Evolutionary conservation across 805 yeast genomes (phyloP), one percentile per base, ranked within the genome.

Genomic region (Pichia occidentalis): DNA sequence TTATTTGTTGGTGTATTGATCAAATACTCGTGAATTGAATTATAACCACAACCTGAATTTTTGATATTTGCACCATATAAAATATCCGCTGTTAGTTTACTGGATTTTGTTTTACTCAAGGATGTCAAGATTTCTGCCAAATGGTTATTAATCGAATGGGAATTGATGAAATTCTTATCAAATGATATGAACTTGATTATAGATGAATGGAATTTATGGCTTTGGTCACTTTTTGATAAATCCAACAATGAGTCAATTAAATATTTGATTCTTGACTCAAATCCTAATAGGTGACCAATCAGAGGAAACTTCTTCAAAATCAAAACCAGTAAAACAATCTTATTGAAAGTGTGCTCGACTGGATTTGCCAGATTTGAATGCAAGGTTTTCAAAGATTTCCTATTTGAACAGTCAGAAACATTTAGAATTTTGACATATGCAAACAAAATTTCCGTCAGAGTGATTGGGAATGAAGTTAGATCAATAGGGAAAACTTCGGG

Each of bases 21-120:
- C 18, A 56, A 46, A 37, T 49, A 57, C 40, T 57, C 59, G 18
- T 40, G 29, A 23, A 56, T 44, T 8, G 52, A 42, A 24, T 42
- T 45, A 36, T 55, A 50, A 24, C 40, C 41, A 6, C 43, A 29
- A 19, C 39, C 42, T 14, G 12, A 21, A 36, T 37, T 14, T 23
- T 32, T 29, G 32, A 23, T 24, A n/a, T 26, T 16, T 19, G 6
- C 12, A 5, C 37, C 44, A 29, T 34, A 40, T 10, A 40, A 24
- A 21, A 29, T 21, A 5, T n/a, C 13, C 4, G 41, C 42, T 10
- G 44, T 38, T 16, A 29, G 17, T 5, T 28, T 23, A 16, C 36
- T 25, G 4, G 47, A 44, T 32, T 44, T 40, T 5, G 37, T 34
- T 21, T 26, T 28, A 11, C 28, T 28, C 2, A 40, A 18, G 5